Evolutionary conservation across 202 grass and related monocot genomes (phyloP).

Genomic region (Cymbopogon flexuosus): DNA sequence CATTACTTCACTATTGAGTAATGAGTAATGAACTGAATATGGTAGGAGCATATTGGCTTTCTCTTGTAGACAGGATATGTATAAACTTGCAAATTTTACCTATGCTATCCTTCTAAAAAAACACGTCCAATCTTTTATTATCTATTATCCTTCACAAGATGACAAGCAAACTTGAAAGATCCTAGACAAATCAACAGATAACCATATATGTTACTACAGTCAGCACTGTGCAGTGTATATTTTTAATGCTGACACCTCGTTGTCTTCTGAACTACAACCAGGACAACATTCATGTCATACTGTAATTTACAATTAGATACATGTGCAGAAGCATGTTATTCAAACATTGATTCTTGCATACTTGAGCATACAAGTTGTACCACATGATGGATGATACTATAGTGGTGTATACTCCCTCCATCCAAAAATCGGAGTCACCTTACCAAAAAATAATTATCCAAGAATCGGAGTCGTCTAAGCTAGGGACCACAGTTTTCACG

Average conservation of each 20-base stretch:
- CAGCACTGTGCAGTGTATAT: background rate
- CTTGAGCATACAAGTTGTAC: background rate
- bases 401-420: background rate
- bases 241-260: slow-evolving; percentile 4
- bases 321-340: background rate
- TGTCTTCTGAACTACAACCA: background rate
- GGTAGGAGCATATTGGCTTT: background rate
- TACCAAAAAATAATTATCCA: too few species aligned
- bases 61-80: background rate
- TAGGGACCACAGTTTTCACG: too few species aligned
- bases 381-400: background rate
- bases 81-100: background rate
- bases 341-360: background rate
- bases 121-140: background rate
- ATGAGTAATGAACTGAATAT: background rate
- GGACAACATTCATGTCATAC: background rate
- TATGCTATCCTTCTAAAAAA: background rate
- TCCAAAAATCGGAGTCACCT: too few species aligned
- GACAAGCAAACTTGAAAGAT: background rate
- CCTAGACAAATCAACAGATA: background rate
- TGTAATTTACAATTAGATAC: background rate
- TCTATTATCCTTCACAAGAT: background rate
- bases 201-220: background rate
- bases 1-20: slow-evolving; percentile 6
- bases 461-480: too few species aligned